phyloP scores from a whole-genome alignment of 2,329 filamentous ascomycete genomes.

The Pseudogymnoascus sp. region DNA sequence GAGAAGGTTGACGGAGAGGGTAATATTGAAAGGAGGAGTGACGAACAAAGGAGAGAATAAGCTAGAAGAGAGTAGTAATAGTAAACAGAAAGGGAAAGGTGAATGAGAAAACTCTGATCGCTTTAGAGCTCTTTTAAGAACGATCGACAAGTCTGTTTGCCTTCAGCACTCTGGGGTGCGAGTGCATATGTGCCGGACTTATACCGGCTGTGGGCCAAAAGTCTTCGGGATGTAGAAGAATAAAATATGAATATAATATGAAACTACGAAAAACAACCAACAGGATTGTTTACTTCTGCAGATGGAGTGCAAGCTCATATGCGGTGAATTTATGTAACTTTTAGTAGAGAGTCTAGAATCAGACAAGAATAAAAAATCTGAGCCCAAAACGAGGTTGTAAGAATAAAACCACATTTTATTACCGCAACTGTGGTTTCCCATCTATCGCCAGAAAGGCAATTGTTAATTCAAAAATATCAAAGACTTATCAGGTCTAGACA shows the following conservation, averaged over 20 bases:
- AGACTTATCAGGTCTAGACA: no score
- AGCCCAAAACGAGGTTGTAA: background rate
- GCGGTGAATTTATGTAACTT: background rate
- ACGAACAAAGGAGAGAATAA: slow-evolving; percentile 10
- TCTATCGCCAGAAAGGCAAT: background rate
- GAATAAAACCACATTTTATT: background rate
- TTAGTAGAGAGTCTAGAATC: background rate
- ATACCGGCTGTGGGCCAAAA: background rate
- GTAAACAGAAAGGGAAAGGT: background rate
- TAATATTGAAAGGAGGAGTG: slow-evolving; percentile 14
- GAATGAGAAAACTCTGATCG: background rate
- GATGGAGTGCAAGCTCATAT: background rate
- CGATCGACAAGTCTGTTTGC: background rate
- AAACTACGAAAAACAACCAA: background rate
- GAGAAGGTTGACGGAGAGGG: slow-evolving; percentile 11
- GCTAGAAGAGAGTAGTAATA: background rate
- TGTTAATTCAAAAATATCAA: background rate
- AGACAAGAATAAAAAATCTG: background rate
- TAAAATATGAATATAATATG: background rate
- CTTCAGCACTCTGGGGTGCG: background rate
- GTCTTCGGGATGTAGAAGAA: background rate
- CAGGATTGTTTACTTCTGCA: background rate
- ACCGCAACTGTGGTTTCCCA: background rate
- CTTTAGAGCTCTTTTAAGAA: background rate
- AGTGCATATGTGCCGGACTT: background rate